phyloP scores from a whole-genome alignment of 805 yeast species.

The Candida caryicola region DNA sequence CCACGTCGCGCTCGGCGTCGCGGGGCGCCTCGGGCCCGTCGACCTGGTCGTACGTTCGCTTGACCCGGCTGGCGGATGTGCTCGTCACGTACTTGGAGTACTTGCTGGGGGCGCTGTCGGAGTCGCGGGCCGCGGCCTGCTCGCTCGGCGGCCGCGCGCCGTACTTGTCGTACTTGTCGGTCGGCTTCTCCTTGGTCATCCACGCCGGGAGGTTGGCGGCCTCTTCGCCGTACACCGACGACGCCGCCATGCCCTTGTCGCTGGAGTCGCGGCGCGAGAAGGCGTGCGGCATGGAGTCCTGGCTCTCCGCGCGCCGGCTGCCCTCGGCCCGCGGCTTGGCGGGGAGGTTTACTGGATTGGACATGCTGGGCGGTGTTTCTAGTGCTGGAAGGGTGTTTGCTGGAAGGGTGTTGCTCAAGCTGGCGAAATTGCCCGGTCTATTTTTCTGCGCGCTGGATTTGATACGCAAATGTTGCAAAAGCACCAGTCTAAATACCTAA shows the following conservation, averaged over 20 bases:
- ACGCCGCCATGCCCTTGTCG: slow-evolving; percentile 2
- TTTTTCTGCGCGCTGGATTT: too few species aligned
- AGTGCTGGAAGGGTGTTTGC: too few species aligned
- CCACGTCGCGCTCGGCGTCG: background rate
- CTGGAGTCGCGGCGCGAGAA: slow-evolving; percentile 22
- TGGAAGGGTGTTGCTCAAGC: too few species aligned
- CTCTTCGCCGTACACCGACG: slow-evolving; percentile 28
- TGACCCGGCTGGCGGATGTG: slow-evolving; percentile 2
- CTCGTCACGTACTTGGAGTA: slow-evolving; percentile 17
- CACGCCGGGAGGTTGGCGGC: slow-evolving; percentile 35
- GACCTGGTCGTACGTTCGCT: slow-evolving; percentile 6
- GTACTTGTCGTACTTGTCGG: slow-evolving; percentile 39
- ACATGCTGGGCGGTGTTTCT: background rate
- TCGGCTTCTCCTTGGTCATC: slow-evolving; percentile 29
- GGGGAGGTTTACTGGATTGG: background rate
- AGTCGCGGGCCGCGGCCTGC: background rate
- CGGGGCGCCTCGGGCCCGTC: slow-evolving; percentile 4
- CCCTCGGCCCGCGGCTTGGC: slow-evolving; percentile 1
- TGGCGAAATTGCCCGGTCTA: too few species aligned
- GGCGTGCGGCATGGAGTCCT: slow-evolving; percentile 15
- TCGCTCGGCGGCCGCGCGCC: slow-evolving; percentile 15
- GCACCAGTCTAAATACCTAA: too few species aligned
- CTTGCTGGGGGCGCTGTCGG: slow-evolving; percentile 9
- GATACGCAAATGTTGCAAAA: too few species aligned
- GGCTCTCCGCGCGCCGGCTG: background rate